Evolutionary conservation across 139 green algal genomes (phyloP).

Genomic region (Mesotaenium endlicherianum): DNA sequence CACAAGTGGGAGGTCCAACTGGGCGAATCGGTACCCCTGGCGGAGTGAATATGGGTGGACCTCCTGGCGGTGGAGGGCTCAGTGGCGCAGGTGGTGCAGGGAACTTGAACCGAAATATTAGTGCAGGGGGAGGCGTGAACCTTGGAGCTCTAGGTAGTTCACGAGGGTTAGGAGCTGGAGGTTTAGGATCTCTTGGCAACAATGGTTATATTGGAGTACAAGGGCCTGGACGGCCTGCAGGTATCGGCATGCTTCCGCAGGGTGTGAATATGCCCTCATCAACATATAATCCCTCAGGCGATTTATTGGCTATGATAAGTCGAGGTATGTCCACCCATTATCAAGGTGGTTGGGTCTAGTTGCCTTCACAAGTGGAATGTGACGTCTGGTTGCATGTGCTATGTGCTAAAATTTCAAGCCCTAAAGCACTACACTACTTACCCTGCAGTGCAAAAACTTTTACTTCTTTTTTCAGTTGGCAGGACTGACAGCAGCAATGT

Average conservation of each 20-base stretch:
- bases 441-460: background rate
- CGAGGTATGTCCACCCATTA: slow-evolving; percentile 21
- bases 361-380: background rate
- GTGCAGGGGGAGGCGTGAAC: slow-evolving; percentile 29
- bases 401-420: background rate
- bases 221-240: slow-evolving; percentile 38
- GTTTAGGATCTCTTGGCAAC: slow-evolving; percentile 22
- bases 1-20: background rate
- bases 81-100: background rate
- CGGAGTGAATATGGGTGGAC: slow-evolving; percentile 18
- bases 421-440: background rate
- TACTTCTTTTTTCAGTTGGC: slow-evolving; percentile 4
- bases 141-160: slow-evolving; percentile 39
- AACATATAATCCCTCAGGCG: slow-evolving; percentile 38
- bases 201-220: slow-evolving; percentile 29
- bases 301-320: slow-evolving; percentile 46
- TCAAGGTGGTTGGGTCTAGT: slow-evolving; percentile 12
- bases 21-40: slow-evolving; percentile 6
- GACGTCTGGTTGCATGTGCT: background rate
- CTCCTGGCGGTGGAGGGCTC: slow-evolving; percentile 3
- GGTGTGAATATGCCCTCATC: slow-evolving; percentile 27
- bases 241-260: background rate
- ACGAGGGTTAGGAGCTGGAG: slow-evolving; percentile 19
- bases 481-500: background rate
- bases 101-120: slow-evolving; percentile 17